Percentiles rank a stretch among this genome's conserved stretches.
These are phyloP conservation scores for Candolleomyces eurysporus DNA, from an alignment of 768 basidiomycete genomes.

Conservation along the genomic window DNA sequence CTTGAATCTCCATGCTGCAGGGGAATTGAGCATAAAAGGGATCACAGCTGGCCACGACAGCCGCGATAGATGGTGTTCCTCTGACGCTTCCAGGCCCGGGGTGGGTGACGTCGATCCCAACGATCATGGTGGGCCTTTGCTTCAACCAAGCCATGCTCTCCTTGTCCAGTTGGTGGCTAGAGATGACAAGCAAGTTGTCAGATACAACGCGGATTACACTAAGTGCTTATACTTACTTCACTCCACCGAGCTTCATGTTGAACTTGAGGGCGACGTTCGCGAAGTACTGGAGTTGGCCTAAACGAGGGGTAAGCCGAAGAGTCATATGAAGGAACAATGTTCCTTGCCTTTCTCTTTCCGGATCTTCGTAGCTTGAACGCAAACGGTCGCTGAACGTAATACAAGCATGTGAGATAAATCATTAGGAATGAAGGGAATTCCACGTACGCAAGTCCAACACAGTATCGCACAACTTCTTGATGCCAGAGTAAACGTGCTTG, in stretches of 20 bases:
- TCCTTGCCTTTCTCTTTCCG: slow-evolving; percentile 56
- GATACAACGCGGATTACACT: background rate
- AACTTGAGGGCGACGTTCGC: slow-evolving; percentile 82
- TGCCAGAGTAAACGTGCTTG: slow-evolving; percentile 72
- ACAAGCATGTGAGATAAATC: background rate
- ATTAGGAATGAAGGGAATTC: background rate
- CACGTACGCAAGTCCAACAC: slow-evolving; percentile 53
- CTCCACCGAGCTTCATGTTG: slow-evolving; percentile 80
- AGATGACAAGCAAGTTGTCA: background rate
- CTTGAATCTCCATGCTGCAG: slow-evolving; percentile 70
- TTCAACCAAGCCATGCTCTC: slow-evolving; percentile 60
- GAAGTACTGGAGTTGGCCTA: slow-evolving; percentile 67
- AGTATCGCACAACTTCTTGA: slow-evolving; percentile 72
- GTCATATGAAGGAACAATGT: slow-evolving; percentile 22
- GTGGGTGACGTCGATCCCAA: slow-evolving; percentile 83
- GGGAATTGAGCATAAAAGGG: slow-evolving; percentile 66
- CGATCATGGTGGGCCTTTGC: slow-evolving; percentile 67
- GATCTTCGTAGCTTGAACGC: slow-evolving; percentile 71
- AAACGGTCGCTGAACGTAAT: slow-evolving; percentile 53
- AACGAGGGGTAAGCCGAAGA: slow-evolving; percentile 17
- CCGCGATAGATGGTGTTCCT: slow-evolving; percentile 80
- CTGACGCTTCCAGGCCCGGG: slow-evolving; percentile 72
- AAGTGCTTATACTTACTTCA: slow-evolving; percentile 49
- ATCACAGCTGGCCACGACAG: slow-evolving; percentile 80
- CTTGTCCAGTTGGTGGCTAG: slow-evolving; percentile 46